A percentile compares a stretch with the other conserved stretches of the same genome.
These are phyloP conservation scores for Lentinula sp. DNA, from an alignment of 768 basidiomycete species.

Conservation along the genomic window DNA sequence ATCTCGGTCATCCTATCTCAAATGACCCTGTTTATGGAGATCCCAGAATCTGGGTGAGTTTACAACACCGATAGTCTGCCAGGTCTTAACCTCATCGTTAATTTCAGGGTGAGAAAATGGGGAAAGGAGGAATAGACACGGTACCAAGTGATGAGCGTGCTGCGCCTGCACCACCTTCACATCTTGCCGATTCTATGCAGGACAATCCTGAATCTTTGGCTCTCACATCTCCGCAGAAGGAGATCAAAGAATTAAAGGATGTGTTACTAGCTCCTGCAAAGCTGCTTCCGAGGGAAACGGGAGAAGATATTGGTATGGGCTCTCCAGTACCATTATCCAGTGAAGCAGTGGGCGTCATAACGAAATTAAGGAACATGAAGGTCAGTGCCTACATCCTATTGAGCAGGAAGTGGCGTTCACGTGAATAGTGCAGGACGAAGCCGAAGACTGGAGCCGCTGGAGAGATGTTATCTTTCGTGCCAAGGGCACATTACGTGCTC, in stretches of 20 bases:
- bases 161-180: constrained; percentile 52
- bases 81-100: background rate
- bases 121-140: constrained; percentile 77
- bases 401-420: background rate
- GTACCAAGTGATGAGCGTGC: constrained; percentile 60
- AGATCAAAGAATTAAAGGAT: background rate
- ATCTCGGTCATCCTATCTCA: constrained; percentile 86
- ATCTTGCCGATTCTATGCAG: constrained; percentile 28
- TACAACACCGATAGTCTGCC: background rate
- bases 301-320: constrained; percentile 82
- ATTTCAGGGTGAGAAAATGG: constrained; percentile 60
- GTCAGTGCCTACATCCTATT: constrained; percentile 27
- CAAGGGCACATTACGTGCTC: constrained; percentile 49
- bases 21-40: constrained; percentile 95
- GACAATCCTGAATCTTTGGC: constrained; percentile 44
- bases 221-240: background rate
- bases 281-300: constrained; percentile 76
- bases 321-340: constrained; percentile 76
- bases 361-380: constrained; percentile 76
- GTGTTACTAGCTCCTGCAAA: constrained; percentile 20
- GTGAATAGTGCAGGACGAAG: constrained; percentile 53
- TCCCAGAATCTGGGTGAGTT: constrained; percentile 62
- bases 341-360: constrained; percentile 77
- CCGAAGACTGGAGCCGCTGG: constrained; percentile 87
- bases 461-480: constrained; percentile 79